Evolutionary conservation across 257 asterid species (phyloP).

Genomic region (Marsdenia floribunda): DNA sequence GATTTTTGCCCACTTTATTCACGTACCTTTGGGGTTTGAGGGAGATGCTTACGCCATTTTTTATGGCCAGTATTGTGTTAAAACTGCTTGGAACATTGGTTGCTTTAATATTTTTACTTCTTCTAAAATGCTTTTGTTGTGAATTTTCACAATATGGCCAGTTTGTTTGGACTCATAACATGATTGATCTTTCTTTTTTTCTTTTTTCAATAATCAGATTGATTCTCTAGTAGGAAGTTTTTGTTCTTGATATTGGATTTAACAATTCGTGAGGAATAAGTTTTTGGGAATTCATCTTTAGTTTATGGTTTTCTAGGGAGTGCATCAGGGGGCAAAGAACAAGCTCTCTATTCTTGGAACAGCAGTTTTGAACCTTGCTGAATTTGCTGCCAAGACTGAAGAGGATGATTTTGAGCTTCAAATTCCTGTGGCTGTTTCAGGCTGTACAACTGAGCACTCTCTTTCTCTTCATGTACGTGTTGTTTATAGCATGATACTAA

Average conservation of each 20-base stretch:
- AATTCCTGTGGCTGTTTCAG: conserved; percentile 58
- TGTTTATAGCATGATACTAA: background rate
- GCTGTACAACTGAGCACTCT: conserved; percentile 33
- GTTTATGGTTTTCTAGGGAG: conserved; percentile 38
- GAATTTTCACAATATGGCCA: background rate
- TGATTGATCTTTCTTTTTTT: background rate
- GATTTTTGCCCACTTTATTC: background rate
- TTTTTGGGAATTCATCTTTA: conserved; percentile 7
- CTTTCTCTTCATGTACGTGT: conserved; percentile 58
- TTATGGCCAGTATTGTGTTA: background rate
- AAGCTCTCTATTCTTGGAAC: conserved; percentile 55
- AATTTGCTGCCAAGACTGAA: conserved; percentile 54
- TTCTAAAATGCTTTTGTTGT: background rate
- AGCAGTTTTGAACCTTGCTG: conserved; percentile 70
- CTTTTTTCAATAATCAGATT: background rate
- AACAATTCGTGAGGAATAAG: background rate
- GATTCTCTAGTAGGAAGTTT: background rate
- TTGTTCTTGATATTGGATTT: background rate
- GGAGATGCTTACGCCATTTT: background rate
- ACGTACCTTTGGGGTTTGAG: background rate
- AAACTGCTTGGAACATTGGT: background rate
- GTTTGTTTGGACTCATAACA: background rate
- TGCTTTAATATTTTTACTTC: background rate
- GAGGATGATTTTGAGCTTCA: conserved; percentile 47
- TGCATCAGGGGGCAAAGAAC: conserved; percentile 58